phyloP scores from a whole-genome alignment of 2,329 filamentous ascomycete genomes.

The Cladosporium velox region DNA sequence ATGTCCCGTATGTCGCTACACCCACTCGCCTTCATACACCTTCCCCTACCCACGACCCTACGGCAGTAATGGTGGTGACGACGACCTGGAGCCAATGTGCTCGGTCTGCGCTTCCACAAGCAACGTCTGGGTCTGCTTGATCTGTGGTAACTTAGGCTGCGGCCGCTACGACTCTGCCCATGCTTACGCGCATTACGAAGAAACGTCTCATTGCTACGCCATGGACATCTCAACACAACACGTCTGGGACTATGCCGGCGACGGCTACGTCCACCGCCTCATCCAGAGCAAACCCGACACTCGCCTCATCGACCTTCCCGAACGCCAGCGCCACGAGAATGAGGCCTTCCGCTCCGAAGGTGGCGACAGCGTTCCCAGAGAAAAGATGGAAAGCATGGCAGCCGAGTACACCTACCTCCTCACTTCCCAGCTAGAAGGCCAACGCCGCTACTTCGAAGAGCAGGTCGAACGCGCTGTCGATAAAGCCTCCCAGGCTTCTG shows the following conservation, averaged over 20 bases:
- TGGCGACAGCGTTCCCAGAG: slow-evolving; percentile 70
- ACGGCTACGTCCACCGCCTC: slow-evolving; percentile 92
- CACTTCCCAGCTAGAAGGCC: slow-evolving; percentile 87
- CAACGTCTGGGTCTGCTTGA: slow-evolving; percentile 93
- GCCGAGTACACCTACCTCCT: slow-evolving; percentile 94
- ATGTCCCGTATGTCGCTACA: slow-evolving; percentile 93
- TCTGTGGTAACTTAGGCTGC: slow-evolving; percentile 90
- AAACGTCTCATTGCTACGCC: slow-evolving; percentile 85
- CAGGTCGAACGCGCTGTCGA: slow-evolving; percentile 85
- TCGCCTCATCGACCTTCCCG: slow-evolving; percentile 74
- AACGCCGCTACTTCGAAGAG: slow-evolving; percentile 92
- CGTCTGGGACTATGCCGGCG: slow-evolving; percentile 96
- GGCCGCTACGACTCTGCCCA: slow-evolving; percentile 95
- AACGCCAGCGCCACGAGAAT: slow-evolving; percentile 37
- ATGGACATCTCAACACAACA: slow-evolving; percentile 92
- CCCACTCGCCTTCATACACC: slow-evolving; percentile 58
- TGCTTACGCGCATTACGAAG: slow-evolving; percentile 90
- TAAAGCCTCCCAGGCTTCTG: slow-evolving; percentile 76
- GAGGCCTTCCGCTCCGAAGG: slow-evolving; percentile 43
- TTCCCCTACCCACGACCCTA: slow-evolving; percentile 41
- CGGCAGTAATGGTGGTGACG: slow-evolving; percentile 34
- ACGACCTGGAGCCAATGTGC: slow-evolving; percentile 69
- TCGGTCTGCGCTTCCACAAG: slow-evolving; percentile 75
- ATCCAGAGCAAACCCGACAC: slow-evolving; percentile 86
- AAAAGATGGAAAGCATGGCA: slow-evolving; percentile 76